A percentile compares a stretch with the other conserved stretches of the same genome.
Conservation (phyloP, 2,329 filamentous ascomycete species). For the Curvularia sp. region DNA sequence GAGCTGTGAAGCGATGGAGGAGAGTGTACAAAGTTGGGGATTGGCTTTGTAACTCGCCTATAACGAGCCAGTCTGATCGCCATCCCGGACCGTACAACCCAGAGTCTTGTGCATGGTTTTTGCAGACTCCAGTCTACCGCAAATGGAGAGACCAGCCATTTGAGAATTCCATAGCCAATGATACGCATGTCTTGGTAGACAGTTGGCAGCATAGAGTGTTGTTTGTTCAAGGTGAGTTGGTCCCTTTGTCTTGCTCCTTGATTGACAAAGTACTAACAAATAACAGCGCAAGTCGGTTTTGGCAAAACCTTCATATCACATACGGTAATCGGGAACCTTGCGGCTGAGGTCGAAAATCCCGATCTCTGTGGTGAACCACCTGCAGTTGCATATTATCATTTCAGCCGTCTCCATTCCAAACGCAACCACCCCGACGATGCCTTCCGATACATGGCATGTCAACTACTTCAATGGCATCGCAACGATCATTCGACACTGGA, state of each 20-base stretch:
- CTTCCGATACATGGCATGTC: constrained; percentile 33
- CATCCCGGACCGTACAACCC: constrained; percentile 18
- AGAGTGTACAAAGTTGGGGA: constrained; percentile 35
- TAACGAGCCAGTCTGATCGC: constrained; percentile 19
- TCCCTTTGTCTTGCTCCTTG: too few relatives aligned
- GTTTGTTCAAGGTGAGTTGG: constrained; percentile 39
- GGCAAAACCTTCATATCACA: constrained; percentile 40
- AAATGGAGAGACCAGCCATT: constrained; percentile 35
- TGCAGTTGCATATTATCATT: constrained; percentile 35
- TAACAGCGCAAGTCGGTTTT: constrained; percentile 38
- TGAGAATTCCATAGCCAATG: constrained; percentile 27
- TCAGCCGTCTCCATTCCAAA: constrained; percentile 27
- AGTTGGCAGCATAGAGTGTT: constrained; percentile 40
- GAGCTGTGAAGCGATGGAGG: constrained; percentile 32
- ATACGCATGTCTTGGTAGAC: constrained; percentile 20
- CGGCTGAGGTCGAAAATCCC: constrained; percentile 27
- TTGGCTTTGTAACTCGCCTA: constrained; percentile 34
- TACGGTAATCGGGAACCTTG: constrained; percentile 34
- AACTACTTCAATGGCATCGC: constrained; percentile 36
- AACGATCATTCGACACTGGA: constrained; percentile 36
- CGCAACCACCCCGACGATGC: constrained; percentile 30
- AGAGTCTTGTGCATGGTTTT: constrained; percentile 38
- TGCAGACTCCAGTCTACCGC: constrained; percentile 29
- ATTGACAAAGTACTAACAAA: constrained; percentile 10
- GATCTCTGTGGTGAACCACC: constrained; percentile 34